Conservation (phyloP, 2,329 filamentous ascomycete genomes). For the Dryadomyces quercivorus region DNA sequence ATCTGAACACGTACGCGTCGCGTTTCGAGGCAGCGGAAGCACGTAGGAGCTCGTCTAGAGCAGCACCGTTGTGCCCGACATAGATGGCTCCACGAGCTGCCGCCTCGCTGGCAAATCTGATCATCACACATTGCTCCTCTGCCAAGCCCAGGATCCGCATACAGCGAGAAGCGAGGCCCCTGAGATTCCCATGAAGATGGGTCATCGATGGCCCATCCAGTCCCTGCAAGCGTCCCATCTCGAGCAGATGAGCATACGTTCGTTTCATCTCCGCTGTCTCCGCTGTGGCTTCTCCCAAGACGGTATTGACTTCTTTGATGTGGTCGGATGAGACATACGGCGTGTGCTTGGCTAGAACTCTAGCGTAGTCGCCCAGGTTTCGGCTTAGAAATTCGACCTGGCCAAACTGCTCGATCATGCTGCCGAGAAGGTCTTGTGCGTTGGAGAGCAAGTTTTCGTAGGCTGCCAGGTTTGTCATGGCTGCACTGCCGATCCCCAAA, state of each 20-base stretch:
- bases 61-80: background rate
- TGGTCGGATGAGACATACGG: background rate
- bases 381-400: background rate
- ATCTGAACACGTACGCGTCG: background rate
- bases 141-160: background rate
- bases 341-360: background rate
- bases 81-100: background rate
- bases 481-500: background rate
- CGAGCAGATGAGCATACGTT: background rate
- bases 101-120: background rate
- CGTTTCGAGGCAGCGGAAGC: background rate
- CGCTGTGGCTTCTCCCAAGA: background rate
- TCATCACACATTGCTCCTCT: background rate
- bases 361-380: background rate
- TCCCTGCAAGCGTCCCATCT: background rate
- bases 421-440: background rate
- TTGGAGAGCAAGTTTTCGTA: background rate
- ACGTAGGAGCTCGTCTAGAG: background rate
- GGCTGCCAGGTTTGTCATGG: background rate
- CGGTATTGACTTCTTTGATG: background rate
- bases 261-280: background rate
- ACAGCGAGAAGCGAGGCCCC: background rate
- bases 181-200: background rate
- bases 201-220: background rate
- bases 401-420: background rate